Percentiles rank a stretch among this genome's conserved stretches.
Evolutionary conservation across 208 protist species (phyloP).

Genomic region (Trypanosoma platydactyli): DNA sequence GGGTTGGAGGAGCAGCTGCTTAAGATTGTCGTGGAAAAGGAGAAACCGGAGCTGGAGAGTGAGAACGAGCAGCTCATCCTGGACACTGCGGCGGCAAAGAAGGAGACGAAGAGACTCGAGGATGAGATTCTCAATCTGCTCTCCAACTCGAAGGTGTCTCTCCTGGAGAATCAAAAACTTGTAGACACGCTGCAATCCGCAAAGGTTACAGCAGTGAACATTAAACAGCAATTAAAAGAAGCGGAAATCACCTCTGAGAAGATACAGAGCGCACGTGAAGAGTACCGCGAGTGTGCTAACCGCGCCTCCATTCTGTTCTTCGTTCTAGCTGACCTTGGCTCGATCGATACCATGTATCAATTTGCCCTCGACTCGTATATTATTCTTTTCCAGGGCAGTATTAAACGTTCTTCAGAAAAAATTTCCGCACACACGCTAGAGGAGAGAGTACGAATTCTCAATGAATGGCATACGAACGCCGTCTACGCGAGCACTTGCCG

Average conservation of each 20-base stretch:
- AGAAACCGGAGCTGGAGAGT: constrained; percentile 97
- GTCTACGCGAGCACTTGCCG: constrained; percentile 98
- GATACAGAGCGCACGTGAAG: constrained; percentile 96
- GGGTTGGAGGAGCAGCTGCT: constrained; percentile 98
- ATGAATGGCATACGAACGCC: constrained; percentile 96
- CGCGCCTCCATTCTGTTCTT: constrained; percentile 98
- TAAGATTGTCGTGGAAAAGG: constrained; percentile 96
- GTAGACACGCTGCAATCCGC: constrained; percentile 97
- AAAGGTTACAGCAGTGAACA: constrained; percentile 96
- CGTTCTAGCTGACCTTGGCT: constrained; percentile 95
- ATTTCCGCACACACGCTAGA: constrained; percentile 82
- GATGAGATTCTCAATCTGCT: constrained; percentile 97
- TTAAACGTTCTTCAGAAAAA: constrained; percentile 93
- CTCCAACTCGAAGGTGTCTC: constrained; percentile 87
- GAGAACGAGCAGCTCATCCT: constrained; percentile 97
- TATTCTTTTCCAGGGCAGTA: constrained; percentile 95
- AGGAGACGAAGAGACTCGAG: constrained; percentile 96
- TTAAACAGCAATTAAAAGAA: constrained; percentile 92
- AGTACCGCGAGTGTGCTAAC: constrained; percentile 95
- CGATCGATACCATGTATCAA: constrained; percentile 99
- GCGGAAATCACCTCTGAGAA: constrained; percentile 95
- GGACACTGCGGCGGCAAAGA: constrained; percentile 92
- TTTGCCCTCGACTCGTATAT: constrained; percentile 98
- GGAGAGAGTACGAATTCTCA: constrained; percentile 95
- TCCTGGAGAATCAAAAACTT: constrained; percentile 97